phyloP scores from a whole-genome alignment of 768 basidiomycete species.

The Psilocybe azurescens region DNA sequence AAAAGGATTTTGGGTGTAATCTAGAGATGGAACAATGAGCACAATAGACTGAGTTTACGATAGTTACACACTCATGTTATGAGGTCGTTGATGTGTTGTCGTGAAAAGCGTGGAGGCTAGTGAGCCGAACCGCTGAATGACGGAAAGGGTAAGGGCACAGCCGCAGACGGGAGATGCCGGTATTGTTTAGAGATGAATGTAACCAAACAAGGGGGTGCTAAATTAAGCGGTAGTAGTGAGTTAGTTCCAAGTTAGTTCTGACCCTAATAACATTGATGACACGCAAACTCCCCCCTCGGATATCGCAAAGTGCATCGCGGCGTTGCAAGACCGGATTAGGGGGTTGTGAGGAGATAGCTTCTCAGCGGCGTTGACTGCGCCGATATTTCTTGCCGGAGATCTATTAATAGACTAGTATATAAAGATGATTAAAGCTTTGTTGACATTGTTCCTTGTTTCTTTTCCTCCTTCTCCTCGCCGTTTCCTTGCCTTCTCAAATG shows the following conservation, averaged over 20 bases:
- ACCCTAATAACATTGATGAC: too few species aligned
- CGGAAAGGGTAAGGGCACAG: conserved; percentile 6
- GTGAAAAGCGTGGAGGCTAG: conserved; percentile 6
- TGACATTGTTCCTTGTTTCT: conserved; percentile 25
- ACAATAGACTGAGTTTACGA: conserved; percentile 3
- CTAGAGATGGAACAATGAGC: conserved; percentile 29
- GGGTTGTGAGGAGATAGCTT: conserved; percentile 1
- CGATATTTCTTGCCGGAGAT: conserved; percentile 7
- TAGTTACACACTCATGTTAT: conserved; percentile 39
- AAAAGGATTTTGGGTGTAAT: conserved; percentile 76
- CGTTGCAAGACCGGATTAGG: conserved; percentile 3
- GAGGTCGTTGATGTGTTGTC: conserved; percentile 21
- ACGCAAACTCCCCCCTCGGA: conserved; percentile 13
- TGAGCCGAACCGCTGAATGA: background rate
- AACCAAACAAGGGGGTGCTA: background rate
- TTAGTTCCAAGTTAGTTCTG: too few species aligned
- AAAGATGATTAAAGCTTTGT: conserved; percentile 21
- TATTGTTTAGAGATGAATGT: conserved; percentile 11
- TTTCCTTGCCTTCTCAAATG: conserved; percentile 32
- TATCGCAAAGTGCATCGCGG: conserved; percentile 2
- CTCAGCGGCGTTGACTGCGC: conserved; percentile 17
- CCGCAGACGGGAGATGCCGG: conserved; percentile 25
- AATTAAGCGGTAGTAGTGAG: background rate
- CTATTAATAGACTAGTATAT: conserved; percentile 22
- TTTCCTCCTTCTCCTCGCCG: conserved; percentile 23